Percentiles rank a stretch among this genome's conserved stretches.
Conservation (phyloP, 2,329 filamentous ascomycete genomes). For the Aspergillus ustus region DNA sequence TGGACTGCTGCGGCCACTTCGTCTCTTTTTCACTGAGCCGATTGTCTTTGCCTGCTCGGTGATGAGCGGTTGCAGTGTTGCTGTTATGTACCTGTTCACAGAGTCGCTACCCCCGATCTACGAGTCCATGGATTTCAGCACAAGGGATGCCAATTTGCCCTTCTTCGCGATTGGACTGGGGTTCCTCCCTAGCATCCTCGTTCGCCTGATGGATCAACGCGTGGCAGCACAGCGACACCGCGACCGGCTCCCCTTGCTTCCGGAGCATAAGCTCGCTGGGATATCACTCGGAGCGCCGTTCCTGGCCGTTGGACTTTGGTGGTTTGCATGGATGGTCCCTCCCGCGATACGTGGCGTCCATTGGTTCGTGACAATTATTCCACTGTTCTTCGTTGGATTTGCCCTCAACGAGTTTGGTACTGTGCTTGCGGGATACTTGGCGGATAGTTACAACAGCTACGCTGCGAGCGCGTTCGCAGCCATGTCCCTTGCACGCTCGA, state of each 20-base stretch:
- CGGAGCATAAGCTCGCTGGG: conserved; percentile 55
- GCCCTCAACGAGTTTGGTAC: conserved; percentile 53
- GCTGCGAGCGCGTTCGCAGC: conserved; percentile 52
- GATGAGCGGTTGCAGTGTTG: conserved; percentile 48
- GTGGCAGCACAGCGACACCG: conserved; percentile 25
- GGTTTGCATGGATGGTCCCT: conserved; percentile 56
- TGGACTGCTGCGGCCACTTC: conserved; percentile 45
- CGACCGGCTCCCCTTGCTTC: conserved; percentile 33
- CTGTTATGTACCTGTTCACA: conserved; percentile 54
- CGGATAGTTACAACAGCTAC: conserved; percentile 51
- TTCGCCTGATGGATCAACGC: conserved; percentile 48
- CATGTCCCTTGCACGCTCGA: conserved; percentile 45
- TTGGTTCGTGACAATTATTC: conserved; percentile 48
- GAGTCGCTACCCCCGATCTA: conserved; percentile 51
- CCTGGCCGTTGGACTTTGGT: conserved; percentile 52
- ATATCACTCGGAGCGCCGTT: conserved; percentile 52
- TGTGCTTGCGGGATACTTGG: conserved; percentile 49
- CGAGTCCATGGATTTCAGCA: conserved; percentile 39
- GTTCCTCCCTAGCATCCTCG: conserved; percentile 47
- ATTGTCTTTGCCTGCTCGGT: conserved; percentile 49
- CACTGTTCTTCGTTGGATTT: conserved; percentile 53
- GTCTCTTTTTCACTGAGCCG: conserved; percentile 52
- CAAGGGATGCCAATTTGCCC: conserved; percentile 41
- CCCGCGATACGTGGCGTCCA: conserved; percentile 38
- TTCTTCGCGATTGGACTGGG: conserved; percentile 50